Conservation (phyloP, 148 eudicot genomes). For the Amaranthus cruentus region DNA sequence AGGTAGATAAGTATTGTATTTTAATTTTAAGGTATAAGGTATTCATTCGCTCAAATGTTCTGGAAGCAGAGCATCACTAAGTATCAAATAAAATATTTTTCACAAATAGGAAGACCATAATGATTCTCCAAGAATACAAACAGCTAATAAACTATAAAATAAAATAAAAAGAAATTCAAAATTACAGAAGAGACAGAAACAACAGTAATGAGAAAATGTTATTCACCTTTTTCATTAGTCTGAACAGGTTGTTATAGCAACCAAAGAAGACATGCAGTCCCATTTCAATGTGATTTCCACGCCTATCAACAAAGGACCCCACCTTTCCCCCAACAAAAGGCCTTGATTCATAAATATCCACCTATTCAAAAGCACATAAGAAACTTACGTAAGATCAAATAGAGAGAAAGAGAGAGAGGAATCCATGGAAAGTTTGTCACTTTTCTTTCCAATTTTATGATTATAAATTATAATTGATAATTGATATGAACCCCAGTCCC, state of each 20-base stretch:
- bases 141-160: not conserved
- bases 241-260: conserved; percentile 94
- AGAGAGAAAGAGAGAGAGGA: not conserved
- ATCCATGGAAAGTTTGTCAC: not conserved
- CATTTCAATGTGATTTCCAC: conserved; percentile 96
- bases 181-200: not conserved
- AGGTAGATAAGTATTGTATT: not conserved
- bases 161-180: not conserved
- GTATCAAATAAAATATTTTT: not conserved
- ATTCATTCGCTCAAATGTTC: not conserved
- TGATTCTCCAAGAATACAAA: conserved; percentile 5
- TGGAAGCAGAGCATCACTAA: not conserved
- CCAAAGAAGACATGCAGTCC: conserved; percentile 98
- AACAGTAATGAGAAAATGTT: not conserved
- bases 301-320: conserved; percentile 90
- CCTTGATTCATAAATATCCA: conserved; percentile 96
- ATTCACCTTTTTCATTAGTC: conserved; percentile 88
- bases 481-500: not conserved
- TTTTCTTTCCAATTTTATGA: not conserved
- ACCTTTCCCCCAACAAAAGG: conserved; percentile 96
- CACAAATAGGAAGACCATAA: not conserved
- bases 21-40: not conserved
- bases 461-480: not conserved
- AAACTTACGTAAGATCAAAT: not conserved
- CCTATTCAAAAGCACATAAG: conserved; percentile 41